Conservation (phyloP, 1,139 yeast species). For the Magnusiomyces tetraspermus region DNA sequence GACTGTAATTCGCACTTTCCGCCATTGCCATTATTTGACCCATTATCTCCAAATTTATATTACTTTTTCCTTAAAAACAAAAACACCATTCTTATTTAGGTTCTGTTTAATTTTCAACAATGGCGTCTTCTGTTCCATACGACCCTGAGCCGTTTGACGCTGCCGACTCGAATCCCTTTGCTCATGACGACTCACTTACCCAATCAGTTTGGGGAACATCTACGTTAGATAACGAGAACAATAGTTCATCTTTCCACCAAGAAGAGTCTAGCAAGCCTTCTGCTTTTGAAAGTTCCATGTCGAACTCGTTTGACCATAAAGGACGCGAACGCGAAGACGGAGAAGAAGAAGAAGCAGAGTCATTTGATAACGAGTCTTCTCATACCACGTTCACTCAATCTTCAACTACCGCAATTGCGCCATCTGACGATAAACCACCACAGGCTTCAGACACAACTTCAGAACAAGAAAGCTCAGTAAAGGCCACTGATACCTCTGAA, state of each 20-base stretch:
- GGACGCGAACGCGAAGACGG: background rate
- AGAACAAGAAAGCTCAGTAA: background rate
- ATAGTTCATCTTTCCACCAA: background rate
- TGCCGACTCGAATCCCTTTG: conserved; percentile 24
- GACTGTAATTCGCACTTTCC: too few relatives aligned
- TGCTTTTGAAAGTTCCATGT: background rate
- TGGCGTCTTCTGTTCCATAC: conserved; percentile 26
- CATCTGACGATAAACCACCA: background rate
- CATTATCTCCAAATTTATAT: too few relatives aligned
- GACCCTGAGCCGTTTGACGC: conserved; percentile 24
- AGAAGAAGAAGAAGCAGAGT: background rate
- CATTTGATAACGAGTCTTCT: background rate
- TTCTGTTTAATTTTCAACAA: conserved; percentile 5
- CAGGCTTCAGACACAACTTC: background rate
- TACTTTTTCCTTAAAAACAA: too few relatives aligned
- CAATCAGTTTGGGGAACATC: background rate
- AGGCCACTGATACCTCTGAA: background rate
- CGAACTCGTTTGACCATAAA: background rate
- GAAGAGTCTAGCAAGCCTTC: background rate
- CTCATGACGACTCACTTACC: conserved; percentile 14
- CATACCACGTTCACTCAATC: background rate
- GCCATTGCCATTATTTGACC: background rate
- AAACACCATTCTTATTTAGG: too few relatives aligned
- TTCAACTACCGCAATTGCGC: background rate
- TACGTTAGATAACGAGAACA: background rate